Conservation (phyloP, 495 filamentous ascomycete genomes). For the Penicillium canariense region DNA sequence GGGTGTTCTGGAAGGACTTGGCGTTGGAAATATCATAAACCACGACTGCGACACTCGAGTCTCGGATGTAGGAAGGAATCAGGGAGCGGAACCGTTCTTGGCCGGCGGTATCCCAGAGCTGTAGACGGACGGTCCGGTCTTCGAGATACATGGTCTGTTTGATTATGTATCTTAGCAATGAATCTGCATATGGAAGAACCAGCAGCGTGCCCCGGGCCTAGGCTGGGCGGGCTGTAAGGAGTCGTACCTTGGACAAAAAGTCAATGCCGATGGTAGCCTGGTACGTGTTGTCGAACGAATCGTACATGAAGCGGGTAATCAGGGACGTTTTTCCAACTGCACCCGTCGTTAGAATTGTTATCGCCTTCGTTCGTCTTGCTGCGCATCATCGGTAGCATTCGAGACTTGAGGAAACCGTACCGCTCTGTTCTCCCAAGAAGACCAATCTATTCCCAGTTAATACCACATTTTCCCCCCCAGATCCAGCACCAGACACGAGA, state of each 20-base stretch:
- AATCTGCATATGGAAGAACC: not conserved
- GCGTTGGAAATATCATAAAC: constrained; percentile 98
- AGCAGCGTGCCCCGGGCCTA: not conserved
- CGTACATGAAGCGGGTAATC: constrained; percentile 99
- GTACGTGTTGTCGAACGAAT: constrained; percentile 99
- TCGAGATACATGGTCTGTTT: constrained; percentile 96
- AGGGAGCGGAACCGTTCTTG: constrained; percentile 95
- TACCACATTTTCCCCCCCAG: not conserved
- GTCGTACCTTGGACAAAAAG: constrained; percentile 88
- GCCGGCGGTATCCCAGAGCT: constrained; percentile 97
- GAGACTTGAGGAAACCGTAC: constrained; percentile 47
- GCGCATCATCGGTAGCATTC: not conserved
- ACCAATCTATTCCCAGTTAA: constrained; percentile 65
- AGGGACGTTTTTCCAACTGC: constrained; percentile 96
- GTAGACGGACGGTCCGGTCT: constrained; percentile 93
- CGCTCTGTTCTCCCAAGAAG: constrained; percentile 96
- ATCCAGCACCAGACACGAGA: not conserved
- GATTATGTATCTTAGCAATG: not conserved
- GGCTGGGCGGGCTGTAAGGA: not conserved
- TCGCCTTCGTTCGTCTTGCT: not conserved
- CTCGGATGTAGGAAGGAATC: constrained; percentile 97
- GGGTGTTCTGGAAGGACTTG: constrained; percentile 94
- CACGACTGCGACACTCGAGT: constrained; percentile 94
- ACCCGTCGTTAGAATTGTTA: constrained; percentile 13
- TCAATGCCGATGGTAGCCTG: constrained; percentile 99